A percentile compares a stretch with the other conserved stretches of the same genome.
Conservation (phyloP, 306 rosid species). For the Medicago arabica region DNA sequence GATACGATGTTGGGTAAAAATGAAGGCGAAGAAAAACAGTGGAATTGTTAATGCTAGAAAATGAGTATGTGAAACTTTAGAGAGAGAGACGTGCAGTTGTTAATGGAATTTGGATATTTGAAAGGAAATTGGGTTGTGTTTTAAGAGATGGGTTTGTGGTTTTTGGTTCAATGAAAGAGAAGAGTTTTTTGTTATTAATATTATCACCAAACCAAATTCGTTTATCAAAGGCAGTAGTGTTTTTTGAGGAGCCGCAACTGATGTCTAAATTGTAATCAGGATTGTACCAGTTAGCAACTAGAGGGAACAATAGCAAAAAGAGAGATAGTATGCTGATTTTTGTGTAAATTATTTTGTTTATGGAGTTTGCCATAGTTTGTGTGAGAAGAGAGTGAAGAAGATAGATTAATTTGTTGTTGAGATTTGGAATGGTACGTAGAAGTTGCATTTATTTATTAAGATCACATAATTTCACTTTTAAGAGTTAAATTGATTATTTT, state of each 20-base stretch:
- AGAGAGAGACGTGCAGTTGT: constrained; percentile 15
- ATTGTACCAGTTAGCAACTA: not conserved
- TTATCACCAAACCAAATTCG: constrained; percentile 11
- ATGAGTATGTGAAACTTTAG: constrained; percentile 24
- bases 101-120: not conserved
- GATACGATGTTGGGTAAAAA: too few species aligned
- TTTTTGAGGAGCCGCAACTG: not conserved
- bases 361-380: not conserved
- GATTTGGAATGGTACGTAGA: too few species aligned
- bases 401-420: too few species aligned
- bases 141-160: not conserved
- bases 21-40: not conserved
- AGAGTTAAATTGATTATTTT: too few species aligned
- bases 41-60: constrained; percentile 24
- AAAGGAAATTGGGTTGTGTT: not conserved
- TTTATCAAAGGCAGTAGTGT: too few species aligned
- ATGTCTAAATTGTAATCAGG: not conserved
- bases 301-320: not conserved
- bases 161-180: not conserved
- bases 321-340: not conserved
- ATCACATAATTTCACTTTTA: too few species aligned
- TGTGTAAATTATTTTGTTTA: not conserved
- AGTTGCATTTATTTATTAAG: too few species aligned
- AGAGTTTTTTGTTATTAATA: not conserved
- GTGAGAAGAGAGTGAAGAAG: too few species aligned